These are phyloP conservation scores for Capronia coronata DNA, from an alignment of 2,329 filamentous ascomycete genomes.

Conservation along the genomic window DNA sequence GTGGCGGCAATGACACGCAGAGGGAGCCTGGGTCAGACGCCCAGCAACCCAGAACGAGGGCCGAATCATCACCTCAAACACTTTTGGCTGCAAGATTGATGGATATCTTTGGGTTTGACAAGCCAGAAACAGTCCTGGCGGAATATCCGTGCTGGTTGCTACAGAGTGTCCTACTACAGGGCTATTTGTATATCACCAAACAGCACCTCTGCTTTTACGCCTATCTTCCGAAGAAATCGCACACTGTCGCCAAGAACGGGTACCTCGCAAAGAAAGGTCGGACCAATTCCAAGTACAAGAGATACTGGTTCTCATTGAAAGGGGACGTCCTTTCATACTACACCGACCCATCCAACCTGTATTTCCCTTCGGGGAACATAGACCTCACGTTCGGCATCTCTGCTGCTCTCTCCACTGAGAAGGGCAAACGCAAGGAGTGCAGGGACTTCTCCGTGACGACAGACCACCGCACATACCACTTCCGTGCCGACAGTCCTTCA, in stretches of 20 bases:
- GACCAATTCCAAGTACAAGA: constrained; percentile 76
- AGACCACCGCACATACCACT: constrained; percentile 74
- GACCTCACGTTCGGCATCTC: constrained; percentile 88
- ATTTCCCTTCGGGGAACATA: constrained; percentile 87
- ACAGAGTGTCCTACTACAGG: constrained; percentile 84
- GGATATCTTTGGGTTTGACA: constrained; percentile 79
- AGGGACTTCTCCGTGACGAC: constrained; percentile 75
- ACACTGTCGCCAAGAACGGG: constrained; percentile 74
- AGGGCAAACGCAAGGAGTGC: constrained; percentile 64
- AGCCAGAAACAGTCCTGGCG: constrained; percentile 74
- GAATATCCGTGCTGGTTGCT: constrained; percentile 93
- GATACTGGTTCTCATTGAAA: constrained; percentile 90
- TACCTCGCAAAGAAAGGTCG: constrained; percentile 83
- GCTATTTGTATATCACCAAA: constrained; percentile 90
- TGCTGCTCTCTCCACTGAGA: constrained; percentile 63
- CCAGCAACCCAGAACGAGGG: constrained; percentile 28
- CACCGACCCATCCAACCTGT: constrained; percentile 71
- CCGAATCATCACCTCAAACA: constrained; percentile 42
- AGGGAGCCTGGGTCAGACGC: constrained; percentile 19
- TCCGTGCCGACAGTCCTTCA: constrained; percentile 76
- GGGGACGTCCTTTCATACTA: constrained; percentile 91
- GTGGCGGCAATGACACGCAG: constrained; percentile 15
- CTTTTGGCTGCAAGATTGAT: constrained; percentile 65
- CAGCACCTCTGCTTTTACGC: constrained; percentile 96
- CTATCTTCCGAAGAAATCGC: constrained; percentile 86